Conservation (phyloP, 768 basidiomycete genomes). For the Boletus sp. region DNA sequence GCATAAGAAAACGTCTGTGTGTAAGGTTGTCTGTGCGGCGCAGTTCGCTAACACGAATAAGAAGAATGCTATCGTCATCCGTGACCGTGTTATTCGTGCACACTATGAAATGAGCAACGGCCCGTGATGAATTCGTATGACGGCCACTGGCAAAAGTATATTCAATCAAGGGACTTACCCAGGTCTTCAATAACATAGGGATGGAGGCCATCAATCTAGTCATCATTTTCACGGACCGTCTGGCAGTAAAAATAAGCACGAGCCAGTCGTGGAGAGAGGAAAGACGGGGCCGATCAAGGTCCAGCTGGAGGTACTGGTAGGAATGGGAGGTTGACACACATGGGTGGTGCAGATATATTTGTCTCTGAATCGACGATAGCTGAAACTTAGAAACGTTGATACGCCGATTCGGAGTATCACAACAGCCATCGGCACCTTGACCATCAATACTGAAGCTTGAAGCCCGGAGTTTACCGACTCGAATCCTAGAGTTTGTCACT, state of each 20-base stretch:
- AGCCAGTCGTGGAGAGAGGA: conserved; percentile 14
- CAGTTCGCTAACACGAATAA: conserved; percentile 44
- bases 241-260: background rate
- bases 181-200: conserved; percentile 1
- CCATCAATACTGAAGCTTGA: too few relatives aligned
- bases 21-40: conserved; percentile 40
- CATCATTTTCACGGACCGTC: background rate
- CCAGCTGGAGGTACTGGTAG: too few relatives aligned
- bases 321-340: too few relatives aligned
- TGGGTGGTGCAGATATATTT: too few relatives aligned
- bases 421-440: too few relatives aligned
- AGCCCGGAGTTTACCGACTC: too few relatives aligned
- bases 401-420: too few relatives aligned
- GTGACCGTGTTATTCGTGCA: conserved; percentile 48
- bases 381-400: too few relatives aligned
- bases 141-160: background rate
- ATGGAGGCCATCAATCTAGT: background rate
- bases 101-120: conserved; percentile 33
- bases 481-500: too few relatives aligned
- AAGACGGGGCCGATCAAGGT: background rate
- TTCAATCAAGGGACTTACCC: conserved; percentile 10
- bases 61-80: conserved; percentile 48
- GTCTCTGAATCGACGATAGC: too few relatives aligned
- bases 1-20: conserved; percentile 37
- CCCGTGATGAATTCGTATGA: background rate